These are phyloP conservation scores for Neurospora africana DNA, from an alignment of 495 filamentous ascomycete species.

Conservation along the genomic window DNA sequence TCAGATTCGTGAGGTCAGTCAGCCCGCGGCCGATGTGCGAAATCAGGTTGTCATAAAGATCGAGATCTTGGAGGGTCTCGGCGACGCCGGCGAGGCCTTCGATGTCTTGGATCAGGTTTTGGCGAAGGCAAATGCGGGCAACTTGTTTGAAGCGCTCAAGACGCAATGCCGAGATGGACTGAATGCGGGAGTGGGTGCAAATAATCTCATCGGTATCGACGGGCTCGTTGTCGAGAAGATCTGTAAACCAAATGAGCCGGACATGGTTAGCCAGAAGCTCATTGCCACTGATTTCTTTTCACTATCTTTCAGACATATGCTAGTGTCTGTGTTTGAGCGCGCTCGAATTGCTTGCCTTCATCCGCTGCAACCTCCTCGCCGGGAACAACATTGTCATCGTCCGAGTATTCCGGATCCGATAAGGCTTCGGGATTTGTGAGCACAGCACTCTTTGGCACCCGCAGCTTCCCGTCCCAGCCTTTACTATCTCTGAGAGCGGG, in stretches of 20 bases:
- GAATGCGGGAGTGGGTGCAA: slow-evolving; percentile 73
- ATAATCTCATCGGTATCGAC: slow-evolving; percentile 67
- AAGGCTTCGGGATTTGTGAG: slow-evolving; percentile 67
- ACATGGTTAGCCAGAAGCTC: neutral
- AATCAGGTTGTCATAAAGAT: slow-evolving; percentile 98
- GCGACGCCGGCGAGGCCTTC: slow-evolving; percentile 56
- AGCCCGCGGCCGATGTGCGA: slow-evolving; percentile 68
- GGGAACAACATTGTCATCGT: slow-evolving; percentile 62
- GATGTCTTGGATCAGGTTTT: slow-evolving; percentile 79
- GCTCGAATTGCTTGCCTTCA: slow-evolving; percentile 47
- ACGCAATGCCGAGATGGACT: slow-evolving; percentile 63
- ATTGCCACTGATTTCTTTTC: neutral
- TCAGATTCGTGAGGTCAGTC: slow-evolving; percentile 63
- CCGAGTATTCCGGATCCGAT: slow-evolving; percentile 75
- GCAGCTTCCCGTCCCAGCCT: slow-evolving; percentile 90
- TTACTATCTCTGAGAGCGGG: slow-evolving; percentile 49
- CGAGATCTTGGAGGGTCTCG: slow-evolving; percentile 64
- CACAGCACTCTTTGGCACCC: slow-evolving; percentile 52
- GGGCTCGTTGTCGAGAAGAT: slow-evolving; percentile 44
- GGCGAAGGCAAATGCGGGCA: slow-evolving; percentile 77
- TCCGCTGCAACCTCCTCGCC: slow-evolving; percentile 71
- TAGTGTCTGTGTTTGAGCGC: neutral
- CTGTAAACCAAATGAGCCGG: slow-evolving; percentile 14
- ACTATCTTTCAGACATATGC: neutral
- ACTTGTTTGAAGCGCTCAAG: slow-evolving; percentile 76